Evolutionary conservation across 2,329 filamentous ascomycete species (phyloP).

Genomic region (Colletotrichum abscissum): DNA sequence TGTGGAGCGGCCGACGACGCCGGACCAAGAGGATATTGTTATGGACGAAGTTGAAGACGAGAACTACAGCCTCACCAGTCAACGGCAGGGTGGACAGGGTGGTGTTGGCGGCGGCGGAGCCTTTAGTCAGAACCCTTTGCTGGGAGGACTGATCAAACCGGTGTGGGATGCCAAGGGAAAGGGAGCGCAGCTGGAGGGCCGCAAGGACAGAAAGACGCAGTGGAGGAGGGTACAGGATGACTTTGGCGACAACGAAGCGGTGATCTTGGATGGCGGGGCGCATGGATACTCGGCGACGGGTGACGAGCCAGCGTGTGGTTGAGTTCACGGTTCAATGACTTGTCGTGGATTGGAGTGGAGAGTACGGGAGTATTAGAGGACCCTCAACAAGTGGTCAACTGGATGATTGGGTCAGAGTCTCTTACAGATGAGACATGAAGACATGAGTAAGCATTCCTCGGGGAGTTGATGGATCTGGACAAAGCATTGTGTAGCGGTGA

Average conservation of each 20-base stretch:
- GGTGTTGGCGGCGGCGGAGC: conserved; percentile 61
- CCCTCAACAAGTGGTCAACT: too few species aligned
- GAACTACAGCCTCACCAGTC: conserved; percentile 33
- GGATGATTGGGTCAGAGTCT: neutral
- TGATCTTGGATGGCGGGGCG: conserved; percentile 69
- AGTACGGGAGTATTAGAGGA: too few species aligned
- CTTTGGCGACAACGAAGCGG: conserved; percentile 65
- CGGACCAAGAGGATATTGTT: conserved; percentile 49
- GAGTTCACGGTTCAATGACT: neutral
- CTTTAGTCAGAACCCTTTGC: conserved; percentile 76
- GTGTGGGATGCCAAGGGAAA: conserved; percentile 67
- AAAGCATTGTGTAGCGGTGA: conserved; percentile 5
- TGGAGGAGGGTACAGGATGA: conserved; percentile 74
- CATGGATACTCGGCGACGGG: conserved; percentile 51
- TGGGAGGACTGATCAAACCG: conserved; percentile 74
- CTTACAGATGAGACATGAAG: conserved; percentile 5
- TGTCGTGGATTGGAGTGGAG: neutral
- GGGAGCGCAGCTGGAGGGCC: conserved; percentile 54
- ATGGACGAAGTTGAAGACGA: conserved; percentile 41
- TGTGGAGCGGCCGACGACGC: conserved; percentile 67
- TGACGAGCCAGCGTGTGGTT: conserved; percentile 56
- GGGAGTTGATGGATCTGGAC: neutral
- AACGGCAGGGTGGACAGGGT: conserved; percentile 52
- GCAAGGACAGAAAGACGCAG: conserved; percentile 54
- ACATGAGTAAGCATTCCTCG: neutral